These are phyloP conservation scores for Amanita polypyramis DNA, from an alignment of 768 basidiomycete species.

Conservation along the genomic window DNA sequence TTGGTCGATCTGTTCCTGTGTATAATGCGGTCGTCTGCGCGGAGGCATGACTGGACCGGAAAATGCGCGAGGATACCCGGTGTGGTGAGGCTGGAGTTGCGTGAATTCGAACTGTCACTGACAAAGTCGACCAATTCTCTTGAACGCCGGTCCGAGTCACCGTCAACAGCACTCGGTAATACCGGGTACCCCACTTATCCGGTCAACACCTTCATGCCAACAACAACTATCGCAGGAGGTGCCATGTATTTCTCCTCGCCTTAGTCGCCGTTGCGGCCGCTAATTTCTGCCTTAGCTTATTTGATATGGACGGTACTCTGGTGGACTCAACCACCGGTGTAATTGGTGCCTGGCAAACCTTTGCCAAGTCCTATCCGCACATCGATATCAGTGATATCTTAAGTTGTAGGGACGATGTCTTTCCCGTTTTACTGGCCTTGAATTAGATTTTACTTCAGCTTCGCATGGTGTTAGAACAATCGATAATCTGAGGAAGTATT, in stretches of 20 bases:
- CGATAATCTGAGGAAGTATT: slow-evolving; percentile 69
- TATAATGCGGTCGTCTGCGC: slow-evolving; percentile 64
- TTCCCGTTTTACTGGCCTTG: slow-evolving; percentile 4
- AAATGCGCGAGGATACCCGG: slow-evolving; percentile 5
- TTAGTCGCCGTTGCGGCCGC: neutral
- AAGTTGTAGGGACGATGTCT: slow-evolving; percentile 38
- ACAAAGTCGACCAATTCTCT: neutral
- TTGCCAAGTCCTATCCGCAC: slow-evolving; percentile 55
- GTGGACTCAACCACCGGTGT: slow-evolving; percentile 81
- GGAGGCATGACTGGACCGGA: slow-evolving; percentile 52
- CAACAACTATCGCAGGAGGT: slow-evolving; percentile 18
- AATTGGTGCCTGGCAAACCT: slow-evolving; percentile 73
- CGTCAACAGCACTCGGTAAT: neutral
- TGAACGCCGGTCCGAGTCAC: neutral
- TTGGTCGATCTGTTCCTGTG: slow-evolving; percentile 78
- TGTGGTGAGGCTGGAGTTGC: neutral
- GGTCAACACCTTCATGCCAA: neutral
- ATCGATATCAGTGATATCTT: slow-evolving; percentile 54
- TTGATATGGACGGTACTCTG: slow-evolving; percentile 80
- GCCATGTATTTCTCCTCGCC: slow-evolving; percentile 26
- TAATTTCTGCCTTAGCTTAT: slow-evolving; percentile 33
- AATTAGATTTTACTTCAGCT: slow-evolving; percentile 25
- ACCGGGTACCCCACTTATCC: neutral
- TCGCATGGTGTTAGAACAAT: slow-evolving; percentile 79
- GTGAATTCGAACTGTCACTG: too few relatives aligned